These are phyloP conservation scores for Bimuria novae-zelandiae DNA, from an alignment of 2,329 filamentous ascomycete species.

Conservation along the genomic window DNA sequence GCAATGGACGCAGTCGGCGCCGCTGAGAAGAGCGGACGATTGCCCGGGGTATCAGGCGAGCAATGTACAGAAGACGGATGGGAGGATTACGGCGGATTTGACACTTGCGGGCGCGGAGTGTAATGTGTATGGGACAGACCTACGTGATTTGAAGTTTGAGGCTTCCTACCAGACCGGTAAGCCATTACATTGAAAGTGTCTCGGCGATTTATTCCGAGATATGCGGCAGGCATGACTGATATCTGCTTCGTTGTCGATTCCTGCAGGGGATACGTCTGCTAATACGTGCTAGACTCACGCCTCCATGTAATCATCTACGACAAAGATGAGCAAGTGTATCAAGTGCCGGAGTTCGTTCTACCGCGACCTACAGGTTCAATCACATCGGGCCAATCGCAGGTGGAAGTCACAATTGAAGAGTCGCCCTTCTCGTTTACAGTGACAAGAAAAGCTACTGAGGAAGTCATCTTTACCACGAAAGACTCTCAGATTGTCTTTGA, in stretches of 20 bases:
- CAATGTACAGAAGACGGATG: slow-evolving; percentile 58
- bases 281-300: slow-evolving; percentile 57
- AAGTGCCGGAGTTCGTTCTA: slow-evolving; percentile 73
- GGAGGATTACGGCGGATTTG: slow-evolving; percentile 69
- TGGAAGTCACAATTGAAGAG: slow-evolving; percentile 59
- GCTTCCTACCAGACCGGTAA: slow-evolving; percentile 65
- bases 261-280: neutral
- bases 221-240: neutral
- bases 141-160: slow-evolving; percentile 59
- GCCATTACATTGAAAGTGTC: neutral
- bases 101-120: slow-evolving; percentile 69
- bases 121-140: slow-evolving; percentile 62
- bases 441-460: slow-evolving; percentile 58
- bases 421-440: slow-evolving; percentile 72
- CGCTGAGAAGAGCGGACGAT: slow-evolving; percentile 26
- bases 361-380: slow-evolving; percentile 57
- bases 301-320: slow-evolving; percentile 76
- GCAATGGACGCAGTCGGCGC: slow-evolving; percentile 26
- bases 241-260: neutral
- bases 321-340: slow-evolving; percentile 69
- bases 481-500: slow-evolving; percentile 73
- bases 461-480: slow-evolving; percentile 71
- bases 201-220: neutral
- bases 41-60: slow-evolving; percentile 72
- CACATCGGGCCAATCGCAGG: slow-evolving; percentile 45